These are phyloP conservation scores for Senna siamea DNA, from an alignment of 306 rosid genomes.

Conservation along the genomic window DNA sequence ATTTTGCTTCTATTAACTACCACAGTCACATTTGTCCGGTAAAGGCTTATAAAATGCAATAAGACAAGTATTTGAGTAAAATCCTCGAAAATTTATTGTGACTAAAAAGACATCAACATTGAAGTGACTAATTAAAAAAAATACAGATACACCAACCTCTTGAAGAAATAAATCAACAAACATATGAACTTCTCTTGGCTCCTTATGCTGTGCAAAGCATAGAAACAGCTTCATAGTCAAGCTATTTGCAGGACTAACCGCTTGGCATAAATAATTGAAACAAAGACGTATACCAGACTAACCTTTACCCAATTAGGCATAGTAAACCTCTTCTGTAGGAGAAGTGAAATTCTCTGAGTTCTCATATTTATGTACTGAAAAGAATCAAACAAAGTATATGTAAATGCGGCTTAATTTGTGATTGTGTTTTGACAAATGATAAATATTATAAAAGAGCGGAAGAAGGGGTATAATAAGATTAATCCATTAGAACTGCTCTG, in stretches of 20 bases:
- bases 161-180: conserved; percentile 90
- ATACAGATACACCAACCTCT: conserved; percentile 66
- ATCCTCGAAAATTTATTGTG: conserved; percentile 20
- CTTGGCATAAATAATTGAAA: conserved; percentile 15
- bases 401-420: conserved; percentile 27
- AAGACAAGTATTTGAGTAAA: conserved; percentile 14
- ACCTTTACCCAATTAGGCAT: conserved; percentile 96
- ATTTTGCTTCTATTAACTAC: conserved; percentile 33
- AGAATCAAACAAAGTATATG: conserved; percentile 27
- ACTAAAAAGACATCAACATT: conserved; percentile 28
- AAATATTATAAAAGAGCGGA: conserved; percentile 1
- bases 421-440: not conserved
- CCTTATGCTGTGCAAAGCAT: conserved; percentile 84
- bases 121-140: not conserved
- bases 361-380: conserved; percentile 83
- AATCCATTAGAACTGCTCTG: conserved; percentile 20
- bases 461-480: not conserved
- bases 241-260: conserved; percentile 25
- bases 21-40: conserved; percentile 10
- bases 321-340: conserved; percentile 85
- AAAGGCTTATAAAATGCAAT: conserved; percentile 13
- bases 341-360: conserved; percentile 83
- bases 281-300: conserved; percentile 37
- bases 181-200: conserved; percentile 98
- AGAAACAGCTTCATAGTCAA: conserved; percentile 36